Evolutionary conservation across 75 land plant genomes (phyloP), one percentile per base, ranked within the genome.

Genomic region (Picea sitchensis): DNA sequence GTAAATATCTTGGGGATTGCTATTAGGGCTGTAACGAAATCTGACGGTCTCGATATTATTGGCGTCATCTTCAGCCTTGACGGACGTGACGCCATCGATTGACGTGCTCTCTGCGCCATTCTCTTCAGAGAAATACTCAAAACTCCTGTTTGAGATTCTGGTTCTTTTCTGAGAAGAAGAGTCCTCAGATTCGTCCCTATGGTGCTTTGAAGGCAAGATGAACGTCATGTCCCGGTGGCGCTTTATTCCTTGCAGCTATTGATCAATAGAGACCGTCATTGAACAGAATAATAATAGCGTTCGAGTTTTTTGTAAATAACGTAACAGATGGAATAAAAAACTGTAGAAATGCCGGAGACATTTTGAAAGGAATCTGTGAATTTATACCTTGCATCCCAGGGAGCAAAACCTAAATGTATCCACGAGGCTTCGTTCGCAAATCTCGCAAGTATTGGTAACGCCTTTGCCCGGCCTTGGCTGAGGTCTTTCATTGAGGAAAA

Each of bases 341-440:
- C 65, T 65, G 75, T 58, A 41, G 12, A 44, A 54, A 30, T 59
- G 57, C 38, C 12, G 8, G 57, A 61, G 20, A 21, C 9, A 23
- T 11, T 38, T 20, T 14, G 57, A 47, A 18, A 26, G 61, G 36
- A 67, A 44, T n/a, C 3, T 77, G 14, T n/a, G 14, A 12, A 47
- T 8, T 5, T 60, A 51, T 78, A 91, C 93, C 92, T 91, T 91
- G 86, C 93, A 91, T 32, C 92, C 93, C 26, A 91, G 86, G 18
- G 93, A 91, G 75, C 93, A 91, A 80, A 89, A 91, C 51, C 91
- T 80, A 86, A 87, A 91, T 32, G 88, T 64, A 60, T 91, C 93
- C 18, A 87, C 81, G 73, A 91, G 89, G 77, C 90, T 85, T 14
- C 93, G 61, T 67, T 88, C 81, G 78, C 93, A 91, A 41, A 89